phyloP scores from a whole-genome alignment of 2,329 filamentous ascomycete genomes.

The Xylaria sp. region DNA sequence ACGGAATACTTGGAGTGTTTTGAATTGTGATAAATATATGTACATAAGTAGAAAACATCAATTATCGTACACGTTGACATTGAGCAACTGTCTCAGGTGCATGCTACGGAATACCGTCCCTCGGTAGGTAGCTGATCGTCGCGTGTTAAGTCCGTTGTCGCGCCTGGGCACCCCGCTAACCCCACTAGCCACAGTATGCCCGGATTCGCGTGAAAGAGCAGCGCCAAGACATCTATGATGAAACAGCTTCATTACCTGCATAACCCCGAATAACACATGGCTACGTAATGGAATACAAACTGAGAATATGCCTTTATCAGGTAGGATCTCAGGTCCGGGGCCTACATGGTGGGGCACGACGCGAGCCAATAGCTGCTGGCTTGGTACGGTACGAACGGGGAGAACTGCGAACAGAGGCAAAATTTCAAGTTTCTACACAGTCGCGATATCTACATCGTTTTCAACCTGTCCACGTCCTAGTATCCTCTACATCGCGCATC shows the following conservation, averaged over 20 bases:
- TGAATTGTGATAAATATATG: too few relatives aligned
- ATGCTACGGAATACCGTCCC: too few relatives aligned
- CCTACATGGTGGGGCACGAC: constrained; percentile 30
- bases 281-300: too few relatives aligned
- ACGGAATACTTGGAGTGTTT: too few relatives aligned
- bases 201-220: neutral
- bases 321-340: neutral
- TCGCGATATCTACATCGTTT: neutral
- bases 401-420: constrained; percentile 2
- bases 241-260: neutral
- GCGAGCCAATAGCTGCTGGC: constrained; percentile 12
- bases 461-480: neutral
- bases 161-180: neutral
- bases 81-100: too few relatives aligned
- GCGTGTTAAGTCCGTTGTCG: neutral
- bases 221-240: neutral
- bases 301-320: neutral
- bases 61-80: too few relatives aligned
- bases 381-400: neutral
- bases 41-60: too few relatives aligned
- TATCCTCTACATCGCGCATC: neutral
- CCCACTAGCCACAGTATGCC: neutral
- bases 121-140: neutral
- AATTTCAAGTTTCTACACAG: constrained; percentile 10
- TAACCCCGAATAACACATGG: neutral